Conservation (phyloP, 176 grass and related monocot genomes). For the Rhynchospora breviuscula region DNA sequence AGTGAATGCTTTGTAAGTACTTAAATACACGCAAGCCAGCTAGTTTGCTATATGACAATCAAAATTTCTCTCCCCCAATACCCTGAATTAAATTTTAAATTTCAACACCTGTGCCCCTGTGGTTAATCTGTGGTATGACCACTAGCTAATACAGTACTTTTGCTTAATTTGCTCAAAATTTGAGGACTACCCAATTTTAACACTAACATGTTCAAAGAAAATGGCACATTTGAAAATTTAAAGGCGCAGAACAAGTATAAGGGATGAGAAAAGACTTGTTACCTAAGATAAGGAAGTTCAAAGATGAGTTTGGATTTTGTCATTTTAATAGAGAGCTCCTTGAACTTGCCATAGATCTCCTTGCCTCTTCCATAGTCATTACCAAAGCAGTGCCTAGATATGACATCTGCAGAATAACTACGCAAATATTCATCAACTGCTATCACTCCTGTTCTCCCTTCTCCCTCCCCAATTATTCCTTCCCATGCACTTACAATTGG, state of each 20-base stretch:
- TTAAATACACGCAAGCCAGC: background rate
- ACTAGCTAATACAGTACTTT: background rate
- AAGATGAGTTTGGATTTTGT: slow-evolving; percentile 58
- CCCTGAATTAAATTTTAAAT: background rate
- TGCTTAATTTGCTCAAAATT: background rate
- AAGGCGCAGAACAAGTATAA: background rate
- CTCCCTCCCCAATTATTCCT: slow-evolving; percentile 4
- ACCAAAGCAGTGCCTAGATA: slow-evolving; percentile 64
- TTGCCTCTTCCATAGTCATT: slow-evolving; percentile 45
- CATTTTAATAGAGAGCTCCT: slow-evolving; percentile 50
- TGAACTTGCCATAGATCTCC: slow-evolving; percentile 63
- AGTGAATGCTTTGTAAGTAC: background rate
- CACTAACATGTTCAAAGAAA: background rate
- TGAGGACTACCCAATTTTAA: background rate
- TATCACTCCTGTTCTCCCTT: slow-evolving; percentile 29
- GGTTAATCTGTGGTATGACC: background rate
- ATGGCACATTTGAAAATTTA: background rate
- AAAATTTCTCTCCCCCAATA: background rate
- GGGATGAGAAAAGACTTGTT: slow-evolving; percentile 8
- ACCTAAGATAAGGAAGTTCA: slow-evolving; percentile 51
- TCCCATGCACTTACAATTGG: slow-evolving; percentile 53
- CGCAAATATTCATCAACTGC: slow-evolving; percentile 57
- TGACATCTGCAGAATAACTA: slow-evolving; percentile 82
- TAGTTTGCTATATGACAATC: background rate
- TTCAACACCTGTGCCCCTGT: background rate